A percentile compares a stretch with the other conserved stretches of the same genome.
Conservation (phyloP, 441 rosid genomes). For the Erysimum cheiri region DNA sequence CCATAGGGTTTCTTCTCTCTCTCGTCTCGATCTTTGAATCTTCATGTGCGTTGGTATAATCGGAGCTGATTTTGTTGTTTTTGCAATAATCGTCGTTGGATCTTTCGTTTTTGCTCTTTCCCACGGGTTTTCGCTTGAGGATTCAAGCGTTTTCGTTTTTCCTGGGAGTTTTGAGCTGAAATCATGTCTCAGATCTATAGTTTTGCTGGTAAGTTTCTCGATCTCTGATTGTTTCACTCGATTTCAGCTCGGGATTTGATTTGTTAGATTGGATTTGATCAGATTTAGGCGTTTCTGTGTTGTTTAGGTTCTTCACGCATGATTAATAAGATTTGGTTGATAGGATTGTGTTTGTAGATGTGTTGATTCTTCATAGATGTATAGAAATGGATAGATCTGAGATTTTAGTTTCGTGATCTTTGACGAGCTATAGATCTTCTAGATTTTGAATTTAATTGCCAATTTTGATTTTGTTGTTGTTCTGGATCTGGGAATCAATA, state of each 20-base stretch:
- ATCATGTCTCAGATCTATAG: slow-evolving; percentile 75
- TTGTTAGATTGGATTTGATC: background rate
- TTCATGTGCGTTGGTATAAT: slow-evolving; percentile 54
- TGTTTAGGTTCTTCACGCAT: background rate
- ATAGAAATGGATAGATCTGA: slow-evolving; percentile 26
- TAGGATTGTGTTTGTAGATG: background rate
- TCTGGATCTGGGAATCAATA: background rate
- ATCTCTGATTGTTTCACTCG: background rate
- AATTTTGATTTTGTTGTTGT: background rate
- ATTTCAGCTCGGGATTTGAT: background rate
- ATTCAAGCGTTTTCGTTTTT: slow-evolving; percentile 49
- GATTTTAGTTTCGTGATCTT: background rate
- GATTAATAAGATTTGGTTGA: background rate
- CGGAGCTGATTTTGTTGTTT: slow-evolving; percentile 32
- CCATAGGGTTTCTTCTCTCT: slow-evolving; percentile 61
- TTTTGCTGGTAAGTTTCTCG: slow-evolving; percentile 61
- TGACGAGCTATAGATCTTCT: background rate
- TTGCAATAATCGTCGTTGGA: slow-evolving; percentile 42
- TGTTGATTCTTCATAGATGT: background rate
- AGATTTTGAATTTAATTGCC: background rate
- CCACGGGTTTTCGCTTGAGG: slow-evolving; percentile 64
- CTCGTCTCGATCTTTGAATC: slow-evolving; percentile 33
- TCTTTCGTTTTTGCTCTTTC: slow-evolving; percentile 76
- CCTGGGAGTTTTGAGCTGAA: slow-evolving; percentile 57
- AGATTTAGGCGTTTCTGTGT: background rate